phyloP scores from a whole-genome alignment of 805 yeast genomes.

The Peterozyma xylosa region DNA sequence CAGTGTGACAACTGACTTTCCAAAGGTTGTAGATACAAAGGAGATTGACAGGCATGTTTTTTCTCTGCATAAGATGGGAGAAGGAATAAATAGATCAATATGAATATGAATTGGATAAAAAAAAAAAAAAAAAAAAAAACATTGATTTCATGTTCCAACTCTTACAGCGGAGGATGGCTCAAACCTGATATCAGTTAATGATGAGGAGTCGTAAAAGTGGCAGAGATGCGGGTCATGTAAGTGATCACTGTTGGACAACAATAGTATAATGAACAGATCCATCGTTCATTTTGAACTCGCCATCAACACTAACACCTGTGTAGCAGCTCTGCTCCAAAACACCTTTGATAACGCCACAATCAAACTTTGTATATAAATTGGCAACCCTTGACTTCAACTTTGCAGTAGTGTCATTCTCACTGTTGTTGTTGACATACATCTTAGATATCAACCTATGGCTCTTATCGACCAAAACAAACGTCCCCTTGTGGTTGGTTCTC shows the following conservation, averaged over 20 bases:
- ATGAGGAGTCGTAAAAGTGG: too few relatives aligned
- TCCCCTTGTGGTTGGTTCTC: conserved; percentile 85
- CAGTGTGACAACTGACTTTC: too few relatives aligned
- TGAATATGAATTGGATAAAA: too few relatives aligned
- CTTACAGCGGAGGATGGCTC: too few relatives aligned
- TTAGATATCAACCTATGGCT: conserved; percentile 3
- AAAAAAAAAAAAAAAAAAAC: too few relatives aligned
- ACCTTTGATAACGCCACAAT: conserved; percentile 8
- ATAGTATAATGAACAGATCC: conserved; percentile 8
- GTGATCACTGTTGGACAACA: neutral
- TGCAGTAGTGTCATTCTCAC: neutral
- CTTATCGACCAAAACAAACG: conserved; percentile 66
- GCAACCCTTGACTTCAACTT: neutral
- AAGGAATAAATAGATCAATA: too few relatives aligned
- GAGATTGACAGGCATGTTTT: too few relatives aligned
- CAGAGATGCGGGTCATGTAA: too few relatives aligned
- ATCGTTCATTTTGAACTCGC: conserved; percentile 4
- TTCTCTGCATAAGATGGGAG: too few relatives aligned
- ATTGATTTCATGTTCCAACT: too few relatives aligned
- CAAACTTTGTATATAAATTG: conserved; percentile 5
- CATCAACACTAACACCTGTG: neutral
- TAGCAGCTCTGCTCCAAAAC: conserved; percentile 4
- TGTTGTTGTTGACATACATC: conserved; percentile 1
- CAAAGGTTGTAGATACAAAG: too few relatives aligned
- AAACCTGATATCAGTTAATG: too few relatives aligned